phyloP scores from a whole-genome alignment of 2,329 filamentous ascomycete genomes.

The Septoria petroselini region DNA sequence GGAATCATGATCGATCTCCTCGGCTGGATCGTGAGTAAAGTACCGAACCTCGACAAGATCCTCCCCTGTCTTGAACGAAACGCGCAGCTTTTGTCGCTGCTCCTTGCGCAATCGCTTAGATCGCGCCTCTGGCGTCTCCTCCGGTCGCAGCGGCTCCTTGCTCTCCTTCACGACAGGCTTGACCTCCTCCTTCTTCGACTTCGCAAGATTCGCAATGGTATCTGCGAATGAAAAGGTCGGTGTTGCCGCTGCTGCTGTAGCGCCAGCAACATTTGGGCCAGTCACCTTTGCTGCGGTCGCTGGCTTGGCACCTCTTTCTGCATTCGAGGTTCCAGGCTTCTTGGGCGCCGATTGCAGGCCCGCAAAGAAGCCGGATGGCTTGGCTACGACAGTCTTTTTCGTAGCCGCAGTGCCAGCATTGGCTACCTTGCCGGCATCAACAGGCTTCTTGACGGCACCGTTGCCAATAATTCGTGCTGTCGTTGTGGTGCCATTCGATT shows the following conservation, averaged over 20 bases:
- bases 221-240: constrained; percentile 41
- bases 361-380: constrained; percentile 47
- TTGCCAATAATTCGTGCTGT: constrained; percentile 24
- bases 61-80: constrained; percentile 66
- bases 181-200: constrained; percentile 55
- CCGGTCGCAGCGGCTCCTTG: constrained; percentile 40
- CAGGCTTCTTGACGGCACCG: constrained; percentile 29
- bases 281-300: constrained; percentile 25
- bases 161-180: constrained; percentile 54
- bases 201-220: constrained; percentile 45
- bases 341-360: constrained; percentile 47
- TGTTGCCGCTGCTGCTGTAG: constrained; percentile 26
- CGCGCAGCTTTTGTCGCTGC: constrained; percentile 64
- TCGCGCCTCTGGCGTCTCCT: constrained; percentile 66
- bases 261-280: constrained; percentile 29
- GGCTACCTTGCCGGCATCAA: constrained; percentile 15
- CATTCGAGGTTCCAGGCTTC: constrained; percentile 40
- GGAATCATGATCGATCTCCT: constrained; percentile 64
- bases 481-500: constrained; percentile 21
- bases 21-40: constrained; percentile 69
- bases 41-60: constrained; percentile 64
- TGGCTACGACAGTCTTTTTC: constrained; percentile 40
- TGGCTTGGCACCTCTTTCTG: constrained; percentile 30
- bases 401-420: constrained; percentile 20
- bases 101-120: constrained; percentile 69